Conservation (phyloP, 805 yeast species). For the Kodamaea jinghongensis region DNA sequence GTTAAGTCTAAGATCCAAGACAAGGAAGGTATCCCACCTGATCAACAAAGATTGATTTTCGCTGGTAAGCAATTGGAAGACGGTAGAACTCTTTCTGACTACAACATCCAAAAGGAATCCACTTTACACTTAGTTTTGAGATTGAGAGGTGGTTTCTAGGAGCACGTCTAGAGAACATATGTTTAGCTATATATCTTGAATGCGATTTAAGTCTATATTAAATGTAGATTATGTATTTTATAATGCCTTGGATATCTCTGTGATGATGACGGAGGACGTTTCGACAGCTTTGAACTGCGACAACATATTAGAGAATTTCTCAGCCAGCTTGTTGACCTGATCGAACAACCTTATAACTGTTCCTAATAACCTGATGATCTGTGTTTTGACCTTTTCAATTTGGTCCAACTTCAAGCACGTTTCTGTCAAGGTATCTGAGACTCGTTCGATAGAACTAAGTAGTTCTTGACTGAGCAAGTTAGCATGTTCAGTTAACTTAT, state of each 20-base stretch:
- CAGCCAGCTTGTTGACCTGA: conserved; percentile 12
- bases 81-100: conserved; percentile 97
- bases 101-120: conserved; percentile 99
- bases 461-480: not conserved
- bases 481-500: not conserved
- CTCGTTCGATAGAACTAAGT: not conserved
- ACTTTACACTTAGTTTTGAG: conserved; percentile 94
- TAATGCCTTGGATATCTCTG: conserved; percentile 13
- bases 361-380: conserved; percentile 36
- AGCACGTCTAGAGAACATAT: conserved; percentile 79
- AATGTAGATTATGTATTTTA: not conserved
- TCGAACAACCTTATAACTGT: conserved; percentile 17
- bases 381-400: conserved; percentile 60
- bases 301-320: conserved; percentile 14
- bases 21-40: conserved; percentile 99
- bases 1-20: conserved; percentile 98
- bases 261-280: conserved; percentile 17
- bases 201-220: not conserved
- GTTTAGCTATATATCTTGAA: conserved; percentile 22
- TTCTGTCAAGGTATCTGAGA: conserved; percentile 4
- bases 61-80: conserved; percentile 99
- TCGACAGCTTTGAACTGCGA: conserved; percentile 16
- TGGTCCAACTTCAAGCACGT: conserved; percentile 36
- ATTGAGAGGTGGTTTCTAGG: conserved; percentile 58
- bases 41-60: conserved; percentile 98